phyloP scores from a whole-genome alignment of 768 basidiomycete genomes.

The Panaeolus cyanescens region DNA sequence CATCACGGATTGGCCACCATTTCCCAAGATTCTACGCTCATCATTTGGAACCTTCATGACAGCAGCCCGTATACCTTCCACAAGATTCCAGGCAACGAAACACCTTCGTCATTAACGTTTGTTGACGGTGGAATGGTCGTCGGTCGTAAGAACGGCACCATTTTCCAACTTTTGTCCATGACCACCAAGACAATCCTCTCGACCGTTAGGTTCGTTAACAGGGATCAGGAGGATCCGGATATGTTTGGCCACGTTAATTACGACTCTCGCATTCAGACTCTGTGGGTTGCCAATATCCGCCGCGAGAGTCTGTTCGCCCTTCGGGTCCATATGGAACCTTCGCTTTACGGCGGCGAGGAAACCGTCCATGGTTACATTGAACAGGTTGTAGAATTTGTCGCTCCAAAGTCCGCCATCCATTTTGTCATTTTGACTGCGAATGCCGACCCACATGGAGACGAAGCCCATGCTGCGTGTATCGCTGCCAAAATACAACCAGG shows the following conservation, averaged over 20 bases:
- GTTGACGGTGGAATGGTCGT: constrained; percentile 86
- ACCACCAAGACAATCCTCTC: constrained; percentile 74
- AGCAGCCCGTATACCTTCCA: constrained; percentile 74
- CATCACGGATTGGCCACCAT: constrained; percentile 81
- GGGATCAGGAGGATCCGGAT: constrained; percentile 68
- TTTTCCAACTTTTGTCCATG: constrained; percentile 81
- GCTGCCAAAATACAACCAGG: constrained; percentile 79
- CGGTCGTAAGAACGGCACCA: constrained; percentile 81
- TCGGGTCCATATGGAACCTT: constrained; percentile 69
- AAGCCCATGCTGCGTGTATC: constrained; percentile 81
- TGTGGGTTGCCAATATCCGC: constrained; percentile 87
- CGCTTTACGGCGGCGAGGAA: constrained; percentile 62
- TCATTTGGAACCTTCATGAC: constrained; percentile 82
- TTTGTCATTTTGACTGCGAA: constrained; percentile 88
- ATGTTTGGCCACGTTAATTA: constrained; percentile 91
- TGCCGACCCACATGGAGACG: constrained; percentile 79
- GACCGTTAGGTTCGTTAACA: constrained; percentile 78
- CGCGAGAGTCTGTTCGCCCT: constrained; percentile 84
- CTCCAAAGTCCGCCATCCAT: constrained; percentile 85
- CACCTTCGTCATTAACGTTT: constrained; percentile 82
- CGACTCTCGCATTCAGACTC: constrained; percentile 80
- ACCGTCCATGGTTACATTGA: constrained; percentile 69
- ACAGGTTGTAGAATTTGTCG: constrained; percentile 80
- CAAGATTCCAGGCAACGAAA: constrained; percentile 77
- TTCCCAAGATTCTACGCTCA: constrained; percentile 79